These are phyloP conservation scores for Globisporangium orthogonon DNA, from an alignment of 352 stramenopile genomes.

Conservation along the genomic window DNA sequence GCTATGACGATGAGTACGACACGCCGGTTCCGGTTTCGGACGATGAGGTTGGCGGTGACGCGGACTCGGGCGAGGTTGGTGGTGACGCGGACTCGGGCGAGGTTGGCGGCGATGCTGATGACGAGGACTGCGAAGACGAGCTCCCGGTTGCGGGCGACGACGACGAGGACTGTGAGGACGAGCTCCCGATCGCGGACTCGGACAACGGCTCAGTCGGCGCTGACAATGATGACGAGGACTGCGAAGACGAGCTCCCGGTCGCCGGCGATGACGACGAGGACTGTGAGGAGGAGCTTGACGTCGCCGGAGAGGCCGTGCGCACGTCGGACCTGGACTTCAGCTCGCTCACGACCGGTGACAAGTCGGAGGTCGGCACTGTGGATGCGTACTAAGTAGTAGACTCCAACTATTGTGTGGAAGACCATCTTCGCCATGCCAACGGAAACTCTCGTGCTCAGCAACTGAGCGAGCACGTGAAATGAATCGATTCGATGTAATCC, in stretches of 20 bases:
- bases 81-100: slow-evolving; percentile 8
- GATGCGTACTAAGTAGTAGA: slow-evolving; percentile 17
- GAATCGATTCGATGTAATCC: too few relatives aligned
- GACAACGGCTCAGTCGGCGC: slow-evolving; percentile 3
- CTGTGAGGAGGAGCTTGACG: slow-evolving; percentile 20
- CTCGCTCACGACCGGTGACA: slow-evolving; percentile 14
- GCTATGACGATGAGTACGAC: slow-evolving; percentile 5
- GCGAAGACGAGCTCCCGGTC: slow-evolving; percentile 18
- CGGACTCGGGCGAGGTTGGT: slow-evolving; percentile 4
- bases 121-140: slow-evolving; percentile 13
- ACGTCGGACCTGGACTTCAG: slow-evolving; percentile 28
- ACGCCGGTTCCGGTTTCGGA: slow-evolving; percentile 10
- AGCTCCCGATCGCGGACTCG: slow-evolving; percentile 8
- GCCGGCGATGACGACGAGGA: slow-evolving; percentile 6
- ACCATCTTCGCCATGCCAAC: background rate
- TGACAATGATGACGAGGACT: slow-evolving; percentile 8
- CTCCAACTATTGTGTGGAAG: slow-evolving; percentile 10
- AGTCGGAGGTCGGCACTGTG: slow-evolving; percentile 16
- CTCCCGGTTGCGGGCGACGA: slow-evolving; percentile 14
- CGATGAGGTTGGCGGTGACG: slow-evolving; percentile 4
- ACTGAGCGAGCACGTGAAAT: too few relatives aligned
- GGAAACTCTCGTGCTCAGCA: too few relatives aligned
- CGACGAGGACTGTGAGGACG: slow-evolving; percentile 13
- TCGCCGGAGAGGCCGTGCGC: slow-evolving; percentile 17
- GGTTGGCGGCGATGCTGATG: slow-evolving; percentile 5